phyloP scores from a whole-genome alignment of 768 basidiomycete species.

The Amanita jacksonii region DNA sequence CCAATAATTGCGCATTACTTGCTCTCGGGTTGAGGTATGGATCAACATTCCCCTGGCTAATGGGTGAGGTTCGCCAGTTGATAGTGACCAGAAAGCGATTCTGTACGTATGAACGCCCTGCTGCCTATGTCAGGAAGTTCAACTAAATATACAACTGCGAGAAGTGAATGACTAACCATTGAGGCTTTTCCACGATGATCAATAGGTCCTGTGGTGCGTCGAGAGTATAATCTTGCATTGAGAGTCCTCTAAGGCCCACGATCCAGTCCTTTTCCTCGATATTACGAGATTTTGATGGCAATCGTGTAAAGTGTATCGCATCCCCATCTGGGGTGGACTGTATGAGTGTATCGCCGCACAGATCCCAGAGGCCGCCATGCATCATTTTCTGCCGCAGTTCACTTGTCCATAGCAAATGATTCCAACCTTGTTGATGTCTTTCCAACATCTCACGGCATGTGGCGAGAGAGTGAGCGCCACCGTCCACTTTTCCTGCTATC shows the following conservation, averaged over 20 bases:
- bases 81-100: slow-evolving; percentile 37
- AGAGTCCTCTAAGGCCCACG: slow-evolving; percentile 23
- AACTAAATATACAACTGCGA: not conserved
- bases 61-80: slow-evolving; percentile 32
- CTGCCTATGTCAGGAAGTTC: slow-evolving; percentile 2
- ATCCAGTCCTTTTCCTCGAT: slow-evolving; percentile 39
- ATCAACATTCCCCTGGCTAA: slow-evolving; percentile 19
- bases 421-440: slow-evolving; percentile 13
- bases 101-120: slow-evolving; percentile 16
- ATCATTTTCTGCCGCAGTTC: slow-evolving; percentile 27
- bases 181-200: slow-evolving; percentile 34
- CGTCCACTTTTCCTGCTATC: slow-evolving; percentile 4
- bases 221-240: slow-evolving; percentile 47
- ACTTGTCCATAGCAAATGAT: slow-evolving; percentile 24
- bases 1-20: slow-evolving; percentile 16
- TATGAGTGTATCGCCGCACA: slow-evolving; percentile 48
- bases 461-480: slow-evolving; percentile 25
- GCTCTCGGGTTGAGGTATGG: slow-evolving; percentile 22
- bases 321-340: slow-evolving; percentile 22
- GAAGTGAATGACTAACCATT: slow-evolving; percentile 20
- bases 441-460: slow-evolving; percentile 7
- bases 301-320: slow-evolving; percentile 31
- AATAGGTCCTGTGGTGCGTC: slow-evolving; percentile 62
- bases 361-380: slow-evolving; percentile 41
- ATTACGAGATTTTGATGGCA: slow-evolving; percentile 41